phyloP scores from a whole-genome alignment of 306 rosid genomes.

The Malus orientalis region DNA sequence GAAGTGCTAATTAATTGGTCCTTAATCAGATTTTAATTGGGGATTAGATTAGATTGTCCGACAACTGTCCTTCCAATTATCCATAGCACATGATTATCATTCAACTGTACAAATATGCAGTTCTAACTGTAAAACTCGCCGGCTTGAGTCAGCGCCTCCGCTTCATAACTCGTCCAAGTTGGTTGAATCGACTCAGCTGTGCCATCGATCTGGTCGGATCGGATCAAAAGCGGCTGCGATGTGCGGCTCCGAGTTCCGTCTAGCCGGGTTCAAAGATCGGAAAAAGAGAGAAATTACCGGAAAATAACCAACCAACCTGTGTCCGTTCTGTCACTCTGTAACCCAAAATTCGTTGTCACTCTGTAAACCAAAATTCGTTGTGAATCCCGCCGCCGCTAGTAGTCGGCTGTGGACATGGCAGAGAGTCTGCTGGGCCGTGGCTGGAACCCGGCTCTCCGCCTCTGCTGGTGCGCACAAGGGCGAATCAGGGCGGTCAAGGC shows the following conservation, averaged over 20 bases:
- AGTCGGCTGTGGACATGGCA: slow-evolving; percentile 40
- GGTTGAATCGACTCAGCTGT: background rate
- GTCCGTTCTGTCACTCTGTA: slow-evolving; percentile 25
- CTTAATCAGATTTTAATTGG: background rate
- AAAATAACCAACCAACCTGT: slow-evolving; percentile 24
- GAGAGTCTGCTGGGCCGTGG: slow-evolving; percentile 79
- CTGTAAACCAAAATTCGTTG: slow-evolving; percentile 16
- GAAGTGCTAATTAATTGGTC: background rate
- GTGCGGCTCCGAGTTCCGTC: background rate
- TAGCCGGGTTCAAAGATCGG: slow-evolving; percentile 30
- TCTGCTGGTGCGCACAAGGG: slow-evolving; percentile 83
- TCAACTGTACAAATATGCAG: slow-evolving; percentile 13
- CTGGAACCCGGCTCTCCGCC: slow-evolving; percentile 57
- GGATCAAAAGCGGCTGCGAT: background rate
- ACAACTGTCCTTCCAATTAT: slow-evolving; percentile 37
- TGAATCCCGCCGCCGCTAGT: background rate
- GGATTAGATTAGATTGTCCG: slow-evolving; percentile 21
- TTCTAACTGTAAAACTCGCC: background rate
- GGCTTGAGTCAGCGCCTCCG: slow-evolving; percentile 7
- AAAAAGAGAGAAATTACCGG: slow-evolving; percentile 20
- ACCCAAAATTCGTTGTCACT: slow-evolving; percentile 12
- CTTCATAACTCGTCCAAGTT: background rate
- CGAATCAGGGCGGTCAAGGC: slow-evolving; percentile 82
- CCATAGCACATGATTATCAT: slow-evolving; percentile 51
- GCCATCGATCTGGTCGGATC: background rate